Evolutionary conservation across 2,329 filamentous ascomycete genomes (phyloP).

Genomic region (Aspergillus sp.): DNA sequence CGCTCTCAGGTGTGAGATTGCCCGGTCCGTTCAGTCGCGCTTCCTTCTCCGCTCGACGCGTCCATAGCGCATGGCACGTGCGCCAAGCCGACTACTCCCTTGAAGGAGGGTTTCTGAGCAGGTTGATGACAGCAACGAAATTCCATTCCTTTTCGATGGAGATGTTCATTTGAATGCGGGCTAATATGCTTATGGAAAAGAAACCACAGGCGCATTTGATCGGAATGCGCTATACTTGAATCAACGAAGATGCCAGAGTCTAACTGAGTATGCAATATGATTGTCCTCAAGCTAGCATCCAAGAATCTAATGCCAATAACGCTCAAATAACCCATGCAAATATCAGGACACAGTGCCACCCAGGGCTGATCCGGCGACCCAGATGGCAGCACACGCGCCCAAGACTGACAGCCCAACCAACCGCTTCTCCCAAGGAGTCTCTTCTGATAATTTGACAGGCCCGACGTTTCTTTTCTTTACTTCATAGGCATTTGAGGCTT

Average conservation of each 20-base stretch:
- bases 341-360: slow-evolving; percentile 29
- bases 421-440: slow-evolving; percentile 66
- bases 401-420: slow-evolving; percentile 41
- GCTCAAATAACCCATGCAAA: not conserved
- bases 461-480: slow-evolving; percentile 48
- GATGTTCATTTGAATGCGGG: not conserved
- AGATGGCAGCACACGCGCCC: slow-evolving; percentile 41
- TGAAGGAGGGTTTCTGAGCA: not conserved
- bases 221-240: not conserved
- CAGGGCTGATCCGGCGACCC: slow-evolving; percentile 42
- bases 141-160: slow-evolving; percentile 4
- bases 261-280: slow-evolving; percentile 5
- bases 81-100: slow-evolving; percentile 21
- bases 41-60: slow-evolving; percentile 24
- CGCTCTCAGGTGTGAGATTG: slow-evolving; percentile 5
- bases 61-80: slow-evolving; percentile 26
- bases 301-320: slow-evolving; percentile 9
- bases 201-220: not conserved
- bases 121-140: slow-evolving; percentile 3
- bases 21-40: slow-evolving; percentile 21
- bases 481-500: slow-evolving; percentile 21
- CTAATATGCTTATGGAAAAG: not conserved
- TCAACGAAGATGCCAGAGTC: not conserved
- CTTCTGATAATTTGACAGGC: slow-evolving; percentile 65
- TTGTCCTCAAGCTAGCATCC: not conserved